A percentile compares a stretch with the other conserved stretches of the same genome.
Conservation (phyloP, 495 filamentous ascomycete species). For the Penicillium bialowiezense region DNA sequence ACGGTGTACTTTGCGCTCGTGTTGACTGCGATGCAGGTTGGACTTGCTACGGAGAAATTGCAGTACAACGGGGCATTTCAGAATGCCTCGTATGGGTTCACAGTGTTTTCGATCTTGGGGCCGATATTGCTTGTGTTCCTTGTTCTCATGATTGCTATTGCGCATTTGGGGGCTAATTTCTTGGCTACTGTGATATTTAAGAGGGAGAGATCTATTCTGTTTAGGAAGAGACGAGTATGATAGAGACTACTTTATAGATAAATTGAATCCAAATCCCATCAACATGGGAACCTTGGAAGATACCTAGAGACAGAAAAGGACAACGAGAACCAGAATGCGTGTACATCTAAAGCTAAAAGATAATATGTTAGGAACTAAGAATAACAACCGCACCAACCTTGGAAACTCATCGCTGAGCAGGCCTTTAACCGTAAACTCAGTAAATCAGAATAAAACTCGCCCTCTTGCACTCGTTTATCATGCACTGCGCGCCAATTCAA, state of each 20-base stretch:
- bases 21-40: constrained; percentile 60
- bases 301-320: no score
- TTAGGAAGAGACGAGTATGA: background rate
- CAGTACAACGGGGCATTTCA: constrained; percentile 39
- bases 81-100: constrained; percentile 50
- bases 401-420: no score
- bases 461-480: background rate
- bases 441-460: no score
- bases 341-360: no score
- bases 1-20: constrained; percentile 52
- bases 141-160: background rate
- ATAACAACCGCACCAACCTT: constrained; percentile 1
- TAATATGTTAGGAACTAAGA: no score
- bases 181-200: background rate
- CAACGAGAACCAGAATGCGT: no score
- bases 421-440: no score
- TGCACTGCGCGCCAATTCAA: constrained; percentile 49
- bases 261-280: no score
- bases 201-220: background rate
- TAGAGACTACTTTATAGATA: no score
- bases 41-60: constrained; percentile 43
- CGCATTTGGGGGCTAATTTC: constrained; percentile 2
- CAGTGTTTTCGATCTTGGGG: constrained; percentile 44
- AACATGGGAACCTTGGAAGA: no score
- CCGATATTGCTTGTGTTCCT: constrained; percentile 14